Base-by-base conservation (phyloP, 2,329 filamentous ascomycete species). In the Epicoccum nigrum region DNA sequence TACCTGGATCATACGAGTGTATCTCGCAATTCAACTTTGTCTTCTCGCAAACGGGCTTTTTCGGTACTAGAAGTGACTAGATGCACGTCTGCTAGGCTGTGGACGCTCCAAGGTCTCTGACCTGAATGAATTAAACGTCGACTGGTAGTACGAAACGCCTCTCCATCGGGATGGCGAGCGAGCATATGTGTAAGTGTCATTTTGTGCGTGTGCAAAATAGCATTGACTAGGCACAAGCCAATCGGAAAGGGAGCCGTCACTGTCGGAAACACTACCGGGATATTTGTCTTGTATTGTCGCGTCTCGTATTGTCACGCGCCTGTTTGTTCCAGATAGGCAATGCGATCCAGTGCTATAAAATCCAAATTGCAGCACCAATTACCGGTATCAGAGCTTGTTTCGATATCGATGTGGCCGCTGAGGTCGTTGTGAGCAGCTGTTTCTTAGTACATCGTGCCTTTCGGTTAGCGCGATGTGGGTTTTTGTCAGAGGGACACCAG, bases 41-140 rank as follows among this genome's bases (percentile, higher is more conserved):
- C n/a, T n/a, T n/a, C n/a, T n/a, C n/a, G n/a, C n/a, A n/a, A n/a
- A n/a, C n/a, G n/a, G n/a, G n/a, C n/a, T n/a, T n/a, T n/a, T n/a
- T n/a, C n/a, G n/a, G n/a, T n/a, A n/a, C n/a, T n/a, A n/a, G n/a
- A n/a, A n/a, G n/a, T n/a, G n/a, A n/a, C n/a, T n/a, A n/a, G n/a
- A n/a, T n/a, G n/a, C n/a, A n/a, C n/a, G n/a, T n/a, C n/a, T n/a
- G n/a, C n/a, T n/a, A n/a, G n/a, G n/a, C n/a, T n/a, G n/a, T 37
- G 63, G 63, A 4, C 60, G 63, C 8, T 66, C 65, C 44, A 66
- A 65, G 35, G 51, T 68, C 17, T 59, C 63, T 8, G 64, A 60
- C 5, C 45, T 68, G 47, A 65, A 60, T 42, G 31, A 47, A 32
- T 46, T 37, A 8, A 63, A 62, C 25, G 45, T 65, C 7, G 54